These are phyloP conservation scores for Sclerotinia spermophila DNA, from an alignment of 2,329 filamentous ascomycete genomes.

Conservation along the genomic window DNA sequence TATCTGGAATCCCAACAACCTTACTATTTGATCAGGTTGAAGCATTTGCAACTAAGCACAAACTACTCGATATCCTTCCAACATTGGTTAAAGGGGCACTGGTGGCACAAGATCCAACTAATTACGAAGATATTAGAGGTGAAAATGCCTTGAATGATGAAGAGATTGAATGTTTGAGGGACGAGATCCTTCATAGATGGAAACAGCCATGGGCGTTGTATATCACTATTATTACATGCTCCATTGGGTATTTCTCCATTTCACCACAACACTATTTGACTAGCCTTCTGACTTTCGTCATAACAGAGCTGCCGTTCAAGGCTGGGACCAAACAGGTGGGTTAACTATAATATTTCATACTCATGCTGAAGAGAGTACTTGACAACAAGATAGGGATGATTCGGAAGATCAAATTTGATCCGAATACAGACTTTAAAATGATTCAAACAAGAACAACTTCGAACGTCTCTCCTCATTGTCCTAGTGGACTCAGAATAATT, in stretches of 20 bases:
- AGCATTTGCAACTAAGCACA: slow-evolving; percentile 56
- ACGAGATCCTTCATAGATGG: slow-evolving; percentile 67
- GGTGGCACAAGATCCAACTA: slow-evolving; percentile 68
- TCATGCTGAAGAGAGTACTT: not conserved
- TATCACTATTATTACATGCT: slow-evolving; percentile 42
- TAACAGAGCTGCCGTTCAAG: slow-evolving; percentile 56
- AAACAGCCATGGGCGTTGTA: slow-evolving; percentile 54
- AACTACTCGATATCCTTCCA: slow-evolving; percentile 53
- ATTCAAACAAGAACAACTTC: not conserved
- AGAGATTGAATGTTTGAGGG: slow-evolving; percentile 55
- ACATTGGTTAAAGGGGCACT: slow-evolving; percentile 67
- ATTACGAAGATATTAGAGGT: slow-evolving; percentile 53
- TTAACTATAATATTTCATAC: not conserved
- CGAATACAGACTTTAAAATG: not conserved
- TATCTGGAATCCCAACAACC: slow-evolving; percentile 51
- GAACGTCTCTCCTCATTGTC: not conserved
- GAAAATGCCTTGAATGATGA: slow-evolving; percentile 49
- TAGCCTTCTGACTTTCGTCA: slow-evolving; percentile 42
- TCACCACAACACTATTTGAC: slow-evolving; percentile 63
- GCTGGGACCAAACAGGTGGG: slow-evolving; percentile 22
- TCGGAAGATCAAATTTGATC: not conserved
- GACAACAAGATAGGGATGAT: not conserved
- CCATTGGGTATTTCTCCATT: slow-evolving; percentile 55
- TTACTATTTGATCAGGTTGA: slow-evolving; percentile 53
- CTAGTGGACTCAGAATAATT: not conserved